Evolutionary conservation across 352 stramenopile species (phyloP).

Genomic region (Phytopythium mirpurense): DNA sequence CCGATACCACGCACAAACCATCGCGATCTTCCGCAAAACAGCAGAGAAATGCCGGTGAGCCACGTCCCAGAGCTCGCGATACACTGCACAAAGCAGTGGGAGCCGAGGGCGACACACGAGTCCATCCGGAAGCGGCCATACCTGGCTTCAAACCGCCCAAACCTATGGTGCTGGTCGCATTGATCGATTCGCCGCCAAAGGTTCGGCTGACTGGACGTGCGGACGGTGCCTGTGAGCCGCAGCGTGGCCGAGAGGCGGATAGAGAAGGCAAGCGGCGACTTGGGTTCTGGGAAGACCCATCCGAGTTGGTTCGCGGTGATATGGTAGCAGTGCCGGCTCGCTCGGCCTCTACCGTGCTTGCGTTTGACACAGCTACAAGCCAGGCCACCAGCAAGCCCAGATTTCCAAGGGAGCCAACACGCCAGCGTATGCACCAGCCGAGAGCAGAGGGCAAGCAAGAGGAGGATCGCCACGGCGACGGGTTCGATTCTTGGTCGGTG

Average conservation of each 20-base stretch:
- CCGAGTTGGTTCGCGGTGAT: background rate
- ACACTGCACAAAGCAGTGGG: background rate
- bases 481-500: background rate
- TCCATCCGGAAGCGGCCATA: background rate
- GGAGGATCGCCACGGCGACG: background rate
- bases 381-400: background rate
- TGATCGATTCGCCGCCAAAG: background rate
- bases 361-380: background rate
- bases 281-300: constrained; percentile 1
- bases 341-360: background rate
- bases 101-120: background rate
- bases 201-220: background rate
- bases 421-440: background rate
- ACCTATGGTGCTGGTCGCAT: background rate
- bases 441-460: background rate
- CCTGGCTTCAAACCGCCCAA: background rate
- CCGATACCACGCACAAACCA: background rate
- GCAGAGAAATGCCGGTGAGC: background rate
- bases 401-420: background rate
- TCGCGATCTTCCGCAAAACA: background rate
- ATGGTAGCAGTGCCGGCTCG: background rate
- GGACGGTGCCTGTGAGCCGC: background rate
- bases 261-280: background rate
- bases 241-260: background rate
- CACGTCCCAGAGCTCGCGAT: background rate